A percentile compares a stretch with the other conserved stretches of the same genome.
Evolutionary conservation across 164 flowering plant genomes (phyloP).

Genomic region (Stephania japonica): DNA sequence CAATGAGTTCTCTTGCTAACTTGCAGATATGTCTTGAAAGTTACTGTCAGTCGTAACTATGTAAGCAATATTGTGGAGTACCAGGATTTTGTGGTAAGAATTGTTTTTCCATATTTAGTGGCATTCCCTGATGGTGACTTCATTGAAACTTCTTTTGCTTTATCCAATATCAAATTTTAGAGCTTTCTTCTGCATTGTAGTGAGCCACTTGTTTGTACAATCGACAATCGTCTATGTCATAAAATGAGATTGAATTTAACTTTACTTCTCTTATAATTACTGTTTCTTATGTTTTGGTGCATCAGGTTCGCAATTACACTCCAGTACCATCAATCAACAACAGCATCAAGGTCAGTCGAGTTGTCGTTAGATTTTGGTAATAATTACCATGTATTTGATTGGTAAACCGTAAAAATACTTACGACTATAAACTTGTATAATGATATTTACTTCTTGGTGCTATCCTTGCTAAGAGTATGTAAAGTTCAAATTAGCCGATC

Average conservation of each 20-base stretch:
- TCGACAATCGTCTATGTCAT: too few relatives aligned
- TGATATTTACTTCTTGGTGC: not conserved
- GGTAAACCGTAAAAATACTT: not conserved
- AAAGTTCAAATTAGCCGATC: not conserved
- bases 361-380: too few relatives aligned
- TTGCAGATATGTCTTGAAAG: constrained; percentile 83
- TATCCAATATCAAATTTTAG: too few relatives aligned
- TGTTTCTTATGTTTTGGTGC: constrained; percentile 12
- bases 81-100: constrained; percentile 81
- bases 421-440: not conserved
- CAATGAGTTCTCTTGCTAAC: not conserved
- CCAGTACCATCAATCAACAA: constrained; percentile 77
- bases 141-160: too few relatives aligned
- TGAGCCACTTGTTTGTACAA: too few relatives aligned
- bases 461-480: not conserved
- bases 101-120: not conserved
- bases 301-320: constrained; percentile 76
- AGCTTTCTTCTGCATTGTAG: too few relatives aligned
- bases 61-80: constrained; percentile 75
- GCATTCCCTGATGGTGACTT: not conserved
- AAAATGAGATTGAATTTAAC: too few relatives aligned
- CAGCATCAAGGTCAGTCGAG: constrained; percentile 76
- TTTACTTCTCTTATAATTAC: not conserved
- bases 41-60: constrained; percentile 80
- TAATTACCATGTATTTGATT: too few relatives aligned